phyloP scores from a whole-genome alignment of 805 yeast genomes.

The Candida ponderosae region DNA sequence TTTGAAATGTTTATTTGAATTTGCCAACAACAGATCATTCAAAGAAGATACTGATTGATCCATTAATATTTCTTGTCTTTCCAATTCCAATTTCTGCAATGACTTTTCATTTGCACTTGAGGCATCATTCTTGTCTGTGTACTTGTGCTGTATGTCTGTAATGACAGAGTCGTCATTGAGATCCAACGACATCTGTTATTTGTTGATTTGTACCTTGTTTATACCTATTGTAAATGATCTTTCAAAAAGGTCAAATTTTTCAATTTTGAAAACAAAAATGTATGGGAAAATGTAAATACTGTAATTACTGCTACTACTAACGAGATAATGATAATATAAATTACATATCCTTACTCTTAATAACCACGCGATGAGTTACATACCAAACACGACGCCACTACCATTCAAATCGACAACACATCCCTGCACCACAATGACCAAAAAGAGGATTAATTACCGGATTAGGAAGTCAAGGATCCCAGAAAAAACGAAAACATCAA shows the following conservation, averaged over 20 bases:
- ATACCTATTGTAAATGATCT: not conserved
- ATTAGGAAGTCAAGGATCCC: not conserved
- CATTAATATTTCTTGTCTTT: conserved; percentile 19
- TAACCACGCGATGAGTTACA: too few relatives aligned
- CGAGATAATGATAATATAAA: too few relatives aligned
- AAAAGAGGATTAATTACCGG: not conserved
- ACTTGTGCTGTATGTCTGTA: conserved; percentile 4
- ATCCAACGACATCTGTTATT: conserved; percentile 3
- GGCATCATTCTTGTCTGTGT: not conserved
- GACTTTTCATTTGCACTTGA: not conserved
- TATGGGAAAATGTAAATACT: too few relatives aligned
- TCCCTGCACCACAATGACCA: not conserved
- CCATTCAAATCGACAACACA: not conserved
- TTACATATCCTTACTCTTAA: too few relatives aligned
- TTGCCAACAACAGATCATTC: conserved; percentile 20
- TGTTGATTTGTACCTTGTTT: not conserved
- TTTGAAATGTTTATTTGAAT: conserved; percentile 32
- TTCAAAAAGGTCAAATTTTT: not conserved
- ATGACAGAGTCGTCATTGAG: conserved; percentile 8
- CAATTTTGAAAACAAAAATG: too few relatives aligned
- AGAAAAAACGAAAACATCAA: not conserved
- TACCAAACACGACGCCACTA: too few relatives aligned
- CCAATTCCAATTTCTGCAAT: conserved; percentile 17
- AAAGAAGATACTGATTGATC: conserved; percentile 21
- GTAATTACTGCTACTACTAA: too few relatives aligned